Base-by-base conservation (phyloP, 106 monocot species). In the Xerophyta viscosa region DNA sequence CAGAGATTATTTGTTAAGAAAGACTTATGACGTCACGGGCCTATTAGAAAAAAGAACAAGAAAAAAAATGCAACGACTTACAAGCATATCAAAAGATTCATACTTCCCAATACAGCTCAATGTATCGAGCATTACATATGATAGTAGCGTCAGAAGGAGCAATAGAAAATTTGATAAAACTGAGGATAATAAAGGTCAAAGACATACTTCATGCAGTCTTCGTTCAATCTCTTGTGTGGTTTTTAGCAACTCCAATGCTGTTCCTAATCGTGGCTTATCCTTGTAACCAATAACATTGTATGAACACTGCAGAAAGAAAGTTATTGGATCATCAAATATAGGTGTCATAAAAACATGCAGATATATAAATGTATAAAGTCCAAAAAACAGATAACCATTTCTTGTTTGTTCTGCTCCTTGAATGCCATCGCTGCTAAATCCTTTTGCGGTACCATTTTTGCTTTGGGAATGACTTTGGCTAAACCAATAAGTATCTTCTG, bases 261-360 rank as follows among this genome's bases (percentile, higher is more conserved):
- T 92, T 55, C 63, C 43, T n/a, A 94, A 37, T 14, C 93, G 74
- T 63, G 93, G 80, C 54, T 84, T 87, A 62, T 81, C 93, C 67
- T 66, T 80, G 56, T 96, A 96, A 5, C 64, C 81, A 73, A 96
- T 78, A 9, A 96, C 81, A 61, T 96, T 96, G 42, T 75, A 96
- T 26, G 63, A 55, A 63, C 56, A 55, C 88, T 96, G 88, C 67
- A 78, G 33, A 33, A 11, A 33, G n/a, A 33, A 5, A 33, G 33
- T 33, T 11, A 33, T 33, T 33, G 5, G 5, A 33, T 11, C 5
- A 33, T 33, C 5, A 11, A 33, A 11, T 33, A 33, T 33, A 33
- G 11, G 33, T 33, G 11, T 5, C 11, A 11, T 33, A 33, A 33
- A 33, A 33, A 11, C 11, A n/a, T n/a, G n/a, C n/a, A n/a, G n/a